These are phyloP conservation scores for Penicillium cataractarum DNA, from an alignment of 495 filamentous ascomycete species.

Conservation along the genomic window DNA sequence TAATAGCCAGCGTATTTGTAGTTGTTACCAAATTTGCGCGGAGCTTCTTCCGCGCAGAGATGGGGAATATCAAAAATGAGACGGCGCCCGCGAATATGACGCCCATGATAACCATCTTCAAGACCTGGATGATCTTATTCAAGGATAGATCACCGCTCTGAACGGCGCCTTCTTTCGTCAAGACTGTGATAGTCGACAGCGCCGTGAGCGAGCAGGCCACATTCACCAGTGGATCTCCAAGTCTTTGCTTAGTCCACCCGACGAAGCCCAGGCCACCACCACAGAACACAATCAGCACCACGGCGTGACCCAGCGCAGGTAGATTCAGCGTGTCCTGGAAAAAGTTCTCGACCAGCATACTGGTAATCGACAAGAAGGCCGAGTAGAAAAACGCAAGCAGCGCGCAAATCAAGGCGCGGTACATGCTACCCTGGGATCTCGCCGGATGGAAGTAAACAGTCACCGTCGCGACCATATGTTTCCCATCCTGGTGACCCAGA, in stretches of 20 bases:
- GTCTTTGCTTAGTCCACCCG: conserved; percentile 88
- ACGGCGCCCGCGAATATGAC: conserved; percentile 74
- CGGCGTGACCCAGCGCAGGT: conserved; percentile 71
- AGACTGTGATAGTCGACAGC: conserved; percentile 87
- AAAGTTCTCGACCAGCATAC: conserved; percentile 82
- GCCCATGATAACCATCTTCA: conserved; percentile 91
- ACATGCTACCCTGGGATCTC: conserved; percentile 86
- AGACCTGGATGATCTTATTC: conserved; percentile 81
- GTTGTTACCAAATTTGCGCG: conserved; percentile 74
- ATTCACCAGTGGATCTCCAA: conserved; percentile 85
- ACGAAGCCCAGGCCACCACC: conserved; percentile 88
- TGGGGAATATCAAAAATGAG: conserved; percentile 77
- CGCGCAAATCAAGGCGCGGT: conserved; percentile 83
- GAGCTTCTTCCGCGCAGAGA: conserved; percentile 76
- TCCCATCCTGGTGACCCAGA: conserved; percentile 87
- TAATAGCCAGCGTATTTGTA: conserved; percentile 76
- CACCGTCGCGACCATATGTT: conserved; percentile 92
- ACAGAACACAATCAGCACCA: conserved; percentile 85
- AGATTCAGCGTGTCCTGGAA: conserved; percentile 67
- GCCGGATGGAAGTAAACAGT: conserved; percentile 98
- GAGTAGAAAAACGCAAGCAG: conserved; percentile 82
- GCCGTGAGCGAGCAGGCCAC: conserved; percentile 88
- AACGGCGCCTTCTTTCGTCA: conserved; percentile 90
- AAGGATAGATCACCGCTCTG: conserved; percentile 78
- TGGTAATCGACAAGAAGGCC: conserved; percentile 75